Evolutionary conservation across 2,329 filamentous ascomycete genomes (phyloP), one percentile per base, ranked within the genome.

Genomic region (Cercospora zeae-maydis): DNA sequence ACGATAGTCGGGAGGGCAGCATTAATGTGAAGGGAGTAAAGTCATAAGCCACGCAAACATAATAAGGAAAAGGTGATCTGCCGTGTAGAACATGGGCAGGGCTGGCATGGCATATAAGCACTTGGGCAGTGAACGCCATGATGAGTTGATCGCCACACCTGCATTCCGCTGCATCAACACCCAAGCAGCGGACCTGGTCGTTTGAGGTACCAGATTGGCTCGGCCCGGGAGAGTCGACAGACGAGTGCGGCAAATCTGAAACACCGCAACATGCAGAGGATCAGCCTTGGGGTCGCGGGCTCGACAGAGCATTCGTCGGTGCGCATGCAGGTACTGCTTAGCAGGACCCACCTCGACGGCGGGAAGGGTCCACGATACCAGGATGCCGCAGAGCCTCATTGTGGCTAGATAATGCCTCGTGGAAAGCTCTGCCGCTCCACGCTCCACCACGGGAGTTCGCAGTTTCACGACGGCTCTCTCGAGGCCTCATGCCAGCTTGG

Each of bases 291-390:
- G 62, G 59, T 36, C 51, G 33, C 21, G 49, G 51, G 34, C 63
- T 59, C 64, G 62, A 67, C 62, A 66, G 61, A 58, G 61, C 61
- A 69, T 71, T 70, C 66, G 70, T 65, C 65, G 58, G 47, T 30
- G 57, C 59, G 53, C 61, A 63, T 71, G 70, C 70, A 72, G 69
- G 70, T 67, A 71, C 70, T 58, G 42, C 55, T 66, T 67, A 65
- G 64, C 45, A 24, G 60, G 65, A 63, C 65, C 66, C 70, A 63
- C 61, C 45, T 33, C 31, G 11, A 27, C 33, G 45, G 36, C 33
- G 9, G 37, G 57, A 59, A 59, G 61, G 61, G 60, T 57, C 56
- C 34, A 54, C 34, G 56, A 51, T 61, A 30, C 45, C 42, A 53
- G 57, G 57, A 59, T 59, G 57, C 57, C 57, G 57, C 57, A 59